These are phyloP conservation scores for Trypanosoma vivax DNA, from an alignment of 208 protist genomes.

Conservation along the genomic window DNA sequence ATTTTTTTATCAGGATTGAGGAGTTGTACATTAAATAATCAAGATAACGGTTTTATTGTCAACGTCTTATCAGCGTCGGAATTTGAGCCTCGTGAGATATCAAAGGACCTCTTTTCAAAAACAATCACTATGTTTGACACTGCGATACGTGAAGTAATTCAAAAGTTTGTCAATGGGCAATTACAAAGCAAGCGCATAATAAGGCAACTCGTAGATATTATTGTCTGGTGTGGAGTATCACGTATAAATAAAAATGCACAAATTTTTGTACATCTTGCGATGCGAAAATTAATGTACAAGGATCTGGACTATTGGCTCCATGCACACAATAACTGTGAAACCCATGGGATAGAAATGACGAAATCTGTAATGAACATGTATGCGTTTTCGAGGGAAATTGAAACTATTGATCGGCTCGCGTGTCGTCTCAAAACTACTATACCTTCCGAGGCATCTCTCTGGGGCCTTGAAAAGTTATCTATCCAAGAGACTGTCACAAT, in stretches of 20 bases:
- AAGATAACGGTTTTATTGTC: constrained; percentile 11
- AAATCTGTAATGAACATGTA: constrained; percentile 14
- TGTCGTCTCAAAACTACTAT: constrained; percentile 8
- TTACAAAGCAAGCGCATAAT: constrained; percentile 16
- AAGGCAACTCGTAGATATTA: constrained; percentile 12
- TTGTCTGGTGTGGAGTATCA: constrained; percentile 14
- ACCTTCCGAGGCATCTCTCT: neutral
- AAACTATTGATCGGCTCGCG: constrained; percentile 16
- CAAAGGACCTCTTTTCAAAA: constrained; percentile 5
- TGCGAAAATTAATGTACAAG: constrained; percentile 12
- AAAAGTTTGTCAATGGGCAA: constrained; percentile 2
- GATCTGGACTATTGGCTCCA: constrained; percentile 11
- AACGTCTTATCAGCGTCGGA: neutral
- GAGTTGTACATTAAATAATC: neutral
- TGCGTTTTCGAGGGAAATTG: constrained; percentile 4
- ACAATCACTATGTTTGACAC: constrained; percentile 3
- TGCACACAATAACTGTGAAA: neutral
- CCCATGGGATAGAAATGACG: neutral
- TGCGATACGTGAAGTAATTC: constrained; percentile 8
- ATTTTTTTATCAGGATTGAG: constrained; percentile 6
- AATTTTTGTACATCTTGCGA: constrained; percentile 17
- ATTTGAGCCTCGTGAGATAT: neutral
- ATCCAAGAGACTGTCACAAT: constrained; percentile 10
- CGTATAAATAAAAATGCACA: constrained; percentile 24
- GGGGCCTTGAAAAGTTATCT: constrained; percentile 8